Percentiles rank a stretch among this genome's conserved stretches.
Conservation (phyloP, 2,329 filamentous ascomycete species). For the Apiospora malaysiana region DNA sequence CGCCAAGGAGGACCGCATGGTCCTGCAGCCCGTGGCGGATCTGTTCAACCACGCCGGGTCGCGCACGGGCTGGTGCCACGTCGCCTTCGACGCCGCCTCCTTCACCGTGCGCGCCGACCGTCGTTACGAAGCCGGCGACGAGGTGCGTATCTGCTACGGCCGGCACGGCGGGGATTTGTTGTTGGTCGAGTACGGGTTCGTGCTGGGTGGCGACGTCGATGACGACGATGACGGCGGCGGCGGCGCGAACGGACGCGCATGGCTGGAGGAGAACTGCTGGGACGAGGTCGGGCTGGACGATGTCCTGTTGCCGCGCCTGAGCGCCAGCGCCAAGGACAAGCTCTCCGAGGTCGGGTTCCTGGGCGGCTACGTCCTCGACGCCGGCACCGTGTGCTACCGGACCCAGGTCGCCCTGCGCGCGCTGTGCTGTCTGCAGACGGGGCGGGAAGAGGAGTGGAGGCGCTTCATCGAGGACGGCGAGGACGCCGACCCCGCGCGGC, state of each 20-base stretch:
- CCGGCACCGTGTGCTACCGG: slow-evolving; percentile 57
- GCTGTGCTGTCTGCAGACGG: slow-evolving; percentile 36
- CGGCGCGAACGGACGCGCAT: slow-evolving; percentile 49
- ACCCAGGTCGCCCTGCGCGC: slow-evolving; percentile 60
- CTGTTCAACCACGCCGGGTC: slow-evolving; percentile 66
- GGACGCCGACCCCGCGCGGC: slow-evolving; percentile 52
- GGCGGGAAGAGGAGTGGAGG: slow-evolving; percentile 46
- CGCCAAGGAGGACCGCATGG: slow-evolving; percentile 64
- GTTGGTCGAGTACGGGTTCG: slow-evolving; percentile 69
- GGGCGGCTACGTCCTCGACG: slow-evolving; percentile 58
- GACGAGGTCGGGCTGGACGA: slow-evolving; percentile 57
- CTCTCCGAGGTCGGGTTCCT: slow-evolving; percentile 56
- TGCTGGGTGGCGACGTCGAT: slow-evolving; percentile 49
- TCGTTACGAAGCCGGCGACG: slow-evolving; percentile 61
- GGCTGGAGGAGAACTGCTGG: slow-evolving; percentile 49
- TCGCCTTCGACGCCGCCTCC: slow-evolving; percentile 53
- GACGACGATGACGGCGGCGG: slow-evolving; percentile 51
- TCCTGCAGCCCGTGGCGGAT: slow-evolving; percentile 74
- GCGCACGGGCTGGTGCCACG: slow-evolving; percentile 52
- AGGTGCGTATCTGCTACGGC: slow-evolving; percentile 74
- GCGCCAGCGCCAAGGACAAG: slow-evolving; percentile 26
- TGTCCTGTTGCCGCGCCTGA: slow-evolving; percentile 49
- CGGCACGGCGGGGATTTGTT: slow-evolving; percentile 75
- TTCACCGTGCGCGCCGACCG: slow-evolving; percentile 61
- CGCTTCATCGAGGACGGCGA: slow-evolving; percentile 49